Evolutionary conservation across 768 basidiomycete species (phyloP), one percentile per base, ranked within the genome.

Genomic region (Tricholoma flavovirens): DNA sequence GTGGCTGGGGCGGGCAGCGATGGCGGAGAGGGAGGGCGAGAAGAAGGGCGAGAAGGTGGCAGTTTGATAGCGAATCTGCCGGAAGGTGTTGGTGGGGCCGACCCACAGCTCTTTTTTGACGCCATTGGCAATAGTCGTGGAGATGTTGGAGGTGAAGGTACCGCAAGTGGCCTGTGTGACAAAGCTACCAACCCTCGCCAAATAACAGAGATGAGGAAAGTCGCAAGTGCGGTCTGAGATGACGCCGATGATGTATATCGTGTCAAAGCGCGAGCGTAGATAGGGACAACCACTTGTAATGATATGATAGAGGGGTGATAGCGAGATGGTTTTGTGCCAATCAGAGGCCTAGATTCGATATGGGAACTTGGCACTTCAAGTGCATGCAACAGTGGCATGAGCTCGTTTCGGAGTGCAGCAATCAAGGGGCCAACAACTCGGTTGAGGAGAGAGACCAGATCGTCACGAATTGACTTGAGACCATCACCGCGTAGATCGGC

Each of bases 161-260:
- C 69, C 3, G 67, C 60, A 46, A 74, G 70, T 11, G 75, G 72
- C n/a, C 90, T 81, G 66, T 88, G 78, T 10, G 87, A 77, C 29
- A 92, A 65, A 19, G 87, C 86, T 24, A 90, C 82, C 51, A 91
- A 74, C 7, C 80, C 83, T 19, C 81, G 84, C 90, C 90, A 93
- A 2, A 88, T 71, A 1, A 88, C 68, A 15, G 83, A 83, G 62
- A 91, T 90, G 59, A 89, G 76, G 60, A 90, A 78, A 2, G 84
- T 81, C 0, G 88, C 87, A 14, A 91, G 75, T 1, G 77, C 70
- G 14, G 81, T 71, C 60, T 93, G 86, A 0, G 86, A 77, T 8
- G 77, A 65, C 11, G 75, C 68, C 11, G 80, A 77, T 5, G 75
- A 67, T 7, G 83, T 82, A 66, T 83, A 86, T 11, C 82, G 79